phyloP scores from a whole-genome alignment of 176 grass and related monocot genomes.

The Paspalum vaginatum region DNA sequence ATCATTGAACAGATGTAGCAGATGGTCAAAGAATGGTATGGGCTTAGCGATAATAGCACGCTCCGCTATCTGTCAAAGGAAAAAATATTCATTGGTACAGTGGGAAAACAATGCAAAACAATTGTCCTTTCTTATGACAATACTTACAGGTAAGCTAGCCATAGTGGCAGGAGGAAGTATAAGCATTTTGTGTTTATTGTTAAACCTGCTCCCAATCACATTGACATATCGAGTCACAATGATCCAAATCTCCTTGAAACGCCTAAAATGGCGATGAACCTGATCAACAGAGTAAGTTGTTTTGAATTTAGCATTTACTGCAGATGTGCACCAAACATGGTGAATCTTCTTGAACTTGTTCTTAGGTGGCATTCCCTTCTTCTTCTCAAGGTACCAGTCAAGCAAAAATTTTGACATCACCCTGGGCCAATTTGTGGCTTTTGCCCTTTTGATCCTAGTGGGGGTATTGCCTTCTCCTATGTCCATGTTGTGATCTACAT shows the following conservation, averaged over 20 bases:
- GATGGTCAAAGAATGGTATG: conserved; percentile 54
- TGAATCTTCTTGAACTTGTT: conserved; percentile 58
- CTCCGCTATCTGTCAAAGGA: conserved; percentile 42
- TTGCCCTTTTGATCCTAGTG: conserved; percentile 50
- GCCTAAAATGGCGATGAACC: conserved; percentile 60
- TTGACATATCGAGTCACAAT: conserved; percentile 43
- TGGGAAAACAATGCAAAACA: conserved; percentile 7
- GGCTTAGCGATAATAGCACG: conserved; percentile 57
- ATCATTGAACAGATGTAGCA: conserved; percentile 48
- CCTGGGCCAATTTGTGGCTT: conserved; percentile 59
- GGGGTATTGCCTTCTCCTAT: conserved; percentile 28
- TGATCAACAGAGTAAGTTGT: conserved; percentile 55
- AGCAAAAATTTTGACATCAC: conserved; percentile 61
- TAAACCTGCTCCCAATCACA: conserved; percentile 39
- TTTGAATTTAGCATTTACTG: conserved; percentile 50
- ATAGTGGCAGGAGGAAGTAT: conserved; percentile 48
- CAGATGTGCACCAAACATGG: conserved; percentile 40
- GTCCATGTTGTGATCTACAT: conserved; percentile 54
- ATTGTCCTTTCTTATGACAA: conserved; percentile 16
- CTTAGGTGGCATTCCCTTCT: conserved; percentile 54
- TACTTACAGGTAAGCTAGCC: conserved; percentile 56
- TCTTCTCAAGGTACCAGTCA: conserved; percentile 62
- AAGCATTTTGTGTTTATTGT: conserved; percentile 55
- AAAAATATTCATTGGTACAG: conserved; percentile 34
- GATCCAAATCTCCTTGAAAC: conserved; percentile 62